Conservation (phyloP, 805 yeast species). For the Dipodascopsis uninucleata region DNA sequence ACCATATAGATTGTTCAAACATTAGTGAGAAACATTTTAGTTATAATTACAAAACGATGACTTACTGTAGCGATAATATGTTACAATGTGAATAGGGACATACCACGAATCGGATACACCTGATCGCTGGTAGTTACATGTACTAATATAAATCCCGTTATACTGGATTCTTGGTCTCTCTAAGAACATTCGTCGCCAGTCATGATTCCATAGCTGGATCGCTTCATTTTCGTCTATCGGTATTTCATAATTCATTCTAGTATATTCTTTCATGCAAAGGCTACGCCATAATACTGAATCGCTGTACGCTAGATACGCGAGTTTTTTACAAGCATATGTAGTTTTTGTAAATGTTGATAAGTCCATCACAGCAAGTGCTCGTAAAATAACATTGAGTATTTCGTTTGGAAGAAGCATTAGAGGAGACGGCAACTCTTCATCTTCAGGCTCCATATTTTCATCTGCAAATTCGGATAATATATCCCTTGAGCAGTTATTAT, state of each 20-base stretch:
- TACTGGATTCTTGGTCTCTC: slow-evolving; percentile 75
- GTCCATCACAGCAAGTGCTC: slow-evolving; percentile 30
- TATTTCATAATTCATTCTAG: slow-evolving; percentile 29
- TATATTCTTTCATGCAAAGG: slow-evolving; percentile 31
- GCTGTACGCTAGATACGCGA: slow-evolving; percentile 31
- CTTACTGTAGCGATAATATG: slow-evolving; percentile 70
- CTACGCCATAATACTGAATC: slow-evolving; percentile 30
- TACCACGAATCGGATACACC: slow-evolving; percentile 70
- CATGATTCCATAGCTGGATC: slow-evolving; percentile 10
- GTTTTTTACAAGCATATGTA: slow-evolving; percentile 29
- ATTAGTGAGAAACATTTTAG: too few species aligned
- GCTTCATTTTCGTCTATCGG: slow-evolving; percentile 24
- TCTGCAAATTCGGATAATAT: slow-evolving; percentile 15
- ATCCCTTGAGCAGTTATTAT: not conserved
- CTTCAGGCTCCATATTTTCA: slow-evolving; percentile 21
- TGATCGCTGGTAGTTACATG: slow-evolving; percentile 76
- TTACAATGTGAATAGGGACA: slow-evolving; percentile 75
- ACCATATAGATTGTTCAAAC: not conserved
- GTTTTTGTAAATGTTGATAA: slow-evolving; percentile 30
- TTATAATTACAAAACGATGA: not conserved
- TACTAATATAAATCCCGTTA: slow-evolving; percentile 80
- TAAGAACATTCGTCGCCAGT: slow-evolving; percentile 50
- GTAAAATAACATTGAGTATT: slow-evolving; percentile 27
- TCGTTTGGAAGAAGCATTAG: slow-evolving; percentile 26
- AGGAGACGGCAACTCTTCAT: slow-evolving; percentile 17